These are phyloP conservation scores for Aschersonia sp. DNA, from an alignment of 2,329 filamentous ascomycete species.

Conservation along the genomic window DNA sequence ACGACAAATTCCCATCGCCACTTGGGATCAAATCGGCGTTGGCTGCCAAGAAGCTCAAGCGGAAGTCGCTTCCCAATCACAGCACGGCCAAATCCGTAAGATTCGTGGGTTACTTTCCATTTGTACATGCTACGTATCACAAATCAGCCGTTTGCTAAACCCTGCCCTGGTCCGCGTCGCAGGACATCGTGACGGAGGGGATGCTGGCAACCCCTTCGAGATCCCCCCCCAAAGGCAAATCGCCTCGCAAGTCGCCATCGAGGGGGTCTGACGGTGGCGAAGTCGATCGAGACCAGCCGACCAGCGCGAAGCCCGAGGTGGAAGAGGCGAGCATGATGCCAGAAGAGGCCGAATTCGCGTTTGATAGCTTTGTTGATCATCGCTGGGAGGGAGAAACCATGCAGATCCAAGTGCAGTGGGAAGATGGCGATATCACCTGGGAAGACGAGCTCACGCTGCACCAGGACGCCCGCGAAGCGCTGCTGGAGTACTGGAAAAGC, in stretches of 20 bases:
- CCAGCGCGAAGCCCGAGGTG: neutral
- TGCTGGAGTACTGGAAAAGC: conserved; percentile 18
- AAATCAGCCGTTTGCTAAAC: no score
- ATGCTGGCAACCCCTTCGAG: neutral
- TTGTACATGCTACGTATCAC: neutral
- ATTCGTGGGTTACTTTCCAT: conserved; percentile 1
- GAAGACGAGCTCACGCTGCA: conserved; percentile 19
- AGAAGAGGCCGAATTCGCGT: conserved; percentile 5
- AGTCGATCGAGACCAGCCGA: neutral
- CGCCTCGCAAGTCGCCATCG: neutral
- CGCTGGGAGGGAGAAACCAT: conserved; percentile 16
- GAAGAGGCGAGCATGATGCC: neutral
- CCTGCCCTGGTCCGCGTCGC: neutral
- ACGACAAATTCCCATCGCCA: neutral
- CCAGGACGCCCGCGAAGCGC: conserved; percentile 13
- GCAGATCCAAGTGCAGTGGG: conserved; percentile 18
- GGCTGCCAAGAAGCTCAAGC: neutral
- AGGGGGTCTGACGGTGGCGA: neutral
- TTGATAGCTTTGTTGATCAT: conserved; percentile 11
- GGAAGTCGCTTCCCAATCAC: neutral
- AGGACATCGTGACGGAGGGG: neutral
- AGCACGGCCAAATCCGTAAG: neutral
- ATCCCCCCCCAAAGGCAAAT: neutral
- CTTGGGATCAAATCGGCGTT: neutral
- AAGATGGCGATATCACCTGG: conserved; percentile 15